A percentile compares a stretch with the other conserved stretches of the same genome.
Evolutionary conservation across 345 rosid genomes (phyloP).

Genomic region (Zanthoxylum bungeanum): DNA sequence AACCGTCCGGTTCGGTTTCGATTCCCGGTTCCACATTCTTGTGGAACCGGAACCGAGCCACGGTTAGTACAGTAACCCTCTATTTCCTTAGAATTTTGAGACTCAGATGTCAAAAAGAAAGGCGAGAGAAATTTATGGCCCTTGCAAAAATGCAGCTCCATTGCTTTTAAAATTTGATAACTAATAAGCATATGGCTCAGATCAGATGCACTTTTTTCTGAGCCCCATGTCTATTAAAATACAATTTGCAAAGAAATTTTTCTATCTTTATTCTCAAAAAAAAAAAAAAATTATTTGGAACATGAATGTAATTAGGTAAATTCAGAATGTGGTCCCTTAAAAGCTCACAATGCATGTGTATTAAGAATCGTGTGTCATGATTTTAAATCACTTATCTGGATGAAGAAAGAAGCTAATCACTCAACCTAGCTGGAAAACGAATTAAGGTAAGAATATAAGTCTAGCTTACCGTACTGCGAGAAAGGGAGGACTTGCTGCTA

Average conservation of each 20-base stretch:
- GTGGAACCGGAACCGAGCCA: no score
- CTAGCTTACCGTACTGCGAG: conserved; percentile 43
- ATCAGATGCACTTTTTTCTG: neutral
- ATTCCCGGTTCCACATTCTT: no score
- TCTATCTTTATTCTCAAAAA: neutral
- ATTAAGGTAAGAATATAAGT: neutral
- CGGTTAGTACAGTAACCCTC: neutral
- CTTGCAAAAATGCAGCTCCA: no score
- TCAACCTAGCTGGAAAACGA: neutral
- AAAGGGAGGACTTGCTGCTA: conserved; percentile 43
- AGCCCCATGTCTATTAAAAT: neutral
- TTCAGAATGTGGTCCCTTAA: conserved; percentile 13
- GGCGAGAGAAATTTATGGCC: neutral
- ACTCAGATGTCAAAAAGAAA: neutral
- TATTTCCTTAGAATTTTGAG: neutral
- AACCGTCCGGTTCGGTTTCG: no score
- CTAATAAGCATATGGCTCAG: no score
- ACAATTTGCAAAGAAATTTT: neutral
- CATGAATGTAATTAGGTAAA: neutral
- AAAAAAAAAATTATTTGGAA: no score
- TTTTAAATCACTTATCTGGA: neutral
- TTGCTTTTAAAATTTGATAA: no score
- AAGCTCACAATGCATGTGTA: neutral
- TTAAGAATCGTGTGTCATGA: neutral
- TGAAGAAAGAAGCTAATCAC: neutral